Evolutionary conservation across 306 rosid genomes (phyloP), one percentile per base, ranked within the genome.

Genomic region (cucumber (Cucumis sativus)): DNA sequence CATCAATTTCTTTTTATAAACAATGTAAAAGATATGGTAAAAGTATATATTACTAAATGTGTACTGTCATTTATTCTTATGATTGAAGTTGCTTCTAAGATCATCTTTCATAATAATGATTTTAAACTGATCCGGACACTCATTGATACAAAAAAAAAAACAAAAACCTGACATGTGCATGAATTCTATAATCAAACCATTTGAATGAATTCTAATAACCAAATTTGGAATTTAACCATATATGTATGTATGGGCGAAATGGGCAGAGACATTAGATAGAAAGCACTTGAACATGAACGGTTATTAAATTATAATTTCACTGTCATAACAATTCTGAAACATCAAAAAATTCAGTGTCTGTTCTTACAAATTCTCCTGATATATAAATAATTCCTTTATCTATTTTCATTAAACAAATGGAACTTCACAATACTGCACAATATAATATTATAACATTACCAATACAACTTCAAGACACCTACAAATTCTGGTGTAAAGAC

Each of bases 371-470:
- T 17, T 73, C 49, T 37, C 62, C 77, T 33, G 62, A 51, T 49
- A 30, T 72, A 51, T 72, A 51, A 75, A 59, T 76, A 76, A 40
- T 59, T 58, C 40, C 69, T 76, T 76, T 66, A 73, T 69, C 83
- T 78, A 78, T 74, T 73, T 82, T 39, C 68, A 51, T 37, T 69
- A 77, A 80, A 70, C 51, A 69, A 74, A 76, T 39, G 79, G 40
- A 49, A 30, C 77, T 62, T 56, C 33, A 74, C 80, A 80, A 60
- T 35, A 62, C 79, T 81, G 58, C 89, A 84, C 85, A 82, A 82
- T 52, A 80, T 52, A 80, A 73, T 40, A 40, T 73, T 54, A 79
- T 37, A 62, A 59, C 75, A 61, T 75, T 75, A 61, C 68, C 63
- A 60, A 60, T n/a, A 83, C 78, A 68, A 77, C 77, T 33, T 7